Conservation (phyloP, 1,284 basidiomycete genomes). For the Malassezia obtusa region DNA sequence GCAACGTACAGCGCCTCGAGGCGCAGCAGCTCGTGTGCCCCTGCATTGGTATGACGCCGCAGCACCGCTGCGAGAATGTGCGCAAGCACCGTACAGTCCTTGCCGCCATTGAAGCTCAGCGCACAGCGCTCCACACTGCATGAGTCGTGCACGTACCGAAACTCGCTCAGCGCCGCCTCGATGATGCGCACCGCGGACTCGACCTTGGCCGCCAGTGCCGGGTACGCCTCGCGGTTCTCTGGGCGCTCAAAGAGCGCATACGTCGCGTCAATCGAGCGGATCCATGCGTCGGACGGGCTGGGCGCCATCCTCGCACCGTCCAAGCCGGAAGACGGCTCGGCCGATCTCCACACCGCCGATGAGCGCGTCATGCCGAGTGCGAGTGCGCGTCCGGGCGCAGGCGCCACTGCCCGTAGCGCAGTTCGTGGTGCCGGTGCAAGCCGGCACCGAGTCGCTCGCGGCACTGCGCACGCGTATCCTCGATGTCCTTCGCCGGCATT, state of each 20-base stretch:
- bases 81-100: conserved; percentile 85
- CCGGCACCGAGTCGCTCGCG: conserved; percentile 4
- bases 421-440: conserved; percentile 22
- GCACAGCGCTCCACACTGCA: conserved; percentile 50
- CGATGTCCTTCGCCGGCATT: conserved; percentile 2
- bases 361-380: conserved; percentile 1
- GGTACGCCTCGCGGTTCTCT: conserved; percentile 14
- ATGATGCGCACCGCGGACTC: conserved; percentile 25
- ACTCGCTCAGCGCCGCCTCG: conserved; percentile 32
- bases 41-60: conserved; percentile 49
- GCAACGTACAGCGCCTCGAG: conserved; percentile 80
- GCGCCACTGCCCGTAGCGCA: conserved; percentile 21
- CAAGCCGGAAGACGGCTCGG: conserved; percentile 6
- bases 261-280: conserved; percentile 38
- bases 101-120: conserved; percentile 92
- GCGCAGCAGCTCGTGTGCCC: conserved; percentile 47
- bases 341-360: neutral
- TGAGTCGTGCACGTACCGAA: conserved; percentile 19
- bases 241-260: conserved; percentile 35
- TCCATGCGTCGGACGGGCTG: conserved; percentile 22
- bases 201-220: conserved; percentile 23
- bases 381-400: conserved; percentile 17
- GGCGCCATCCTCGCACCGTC: conserved; percentile 1
- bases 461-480: conserved; percentile 16
- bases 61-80: conserved; percentile 70